Evolutionary conservation across 2,329 filamentous ascomycete species (phyloP).

Genomic region (Talaromyces sp.): DNA sequence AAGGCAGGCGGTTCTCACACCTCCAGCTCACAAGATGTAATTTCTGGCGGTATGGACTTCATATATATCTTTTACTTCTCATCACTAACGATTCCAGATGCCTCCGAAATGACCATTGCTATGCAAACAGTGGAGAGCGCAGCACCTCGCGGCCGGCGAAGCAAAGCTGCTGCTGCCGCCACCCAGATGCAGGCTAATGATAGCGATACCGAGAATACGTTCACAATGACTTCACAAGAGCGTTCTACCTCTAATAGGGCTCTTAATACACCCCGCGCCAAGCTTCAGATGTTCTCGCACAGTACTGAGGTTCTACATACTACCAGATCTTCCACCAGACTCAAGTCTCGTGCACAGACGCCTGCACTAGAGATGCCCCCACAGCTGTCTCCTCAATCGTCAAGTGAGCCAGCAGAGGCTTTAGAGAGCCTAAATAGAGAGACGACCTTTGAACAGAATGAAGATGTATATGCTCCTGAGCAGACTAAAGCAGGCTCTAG

Average conservation of each 20-base stretch:
- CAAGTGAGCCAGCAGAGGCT: not conserved
- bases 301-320: conserved; percentile 33
- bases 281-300: conserved; percentile 29
- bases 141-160: conserved; percentile 1
- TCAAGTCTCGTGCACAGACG: conserved; percentile 26
- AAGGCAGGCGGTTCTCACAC: conserved; percentile 28
- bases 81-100: not conserved
- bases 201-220: not conserved
- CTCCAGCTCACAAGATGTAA: conserved; percentile 6
- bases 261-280: conserved; percentile 32
- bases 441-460: not conserved
- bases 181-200: conserved; percentile 14
- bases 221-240: not conserved
- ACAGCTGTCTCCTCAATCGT: conserved; percentile 8
- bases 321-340: conserved; percentile 35
- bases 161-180: conserved; percentile 5
- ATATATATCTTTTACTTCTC: not conserved
- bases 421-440: not conserved
- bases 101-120: not conserved
- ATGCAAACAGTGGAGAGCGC: not conserved
- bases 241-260: conserved; percentile 14
- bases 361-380: conserved; percentile 15
- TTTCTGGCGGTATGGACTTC: conserved; percentile 2
- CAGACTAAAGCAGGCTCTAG: not conserved
- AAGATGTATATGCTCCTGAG: not conserved